phyloP scores from a whole-genome alignment of 106 monocot genomes.

The Dendrobium officinale region DNA sequence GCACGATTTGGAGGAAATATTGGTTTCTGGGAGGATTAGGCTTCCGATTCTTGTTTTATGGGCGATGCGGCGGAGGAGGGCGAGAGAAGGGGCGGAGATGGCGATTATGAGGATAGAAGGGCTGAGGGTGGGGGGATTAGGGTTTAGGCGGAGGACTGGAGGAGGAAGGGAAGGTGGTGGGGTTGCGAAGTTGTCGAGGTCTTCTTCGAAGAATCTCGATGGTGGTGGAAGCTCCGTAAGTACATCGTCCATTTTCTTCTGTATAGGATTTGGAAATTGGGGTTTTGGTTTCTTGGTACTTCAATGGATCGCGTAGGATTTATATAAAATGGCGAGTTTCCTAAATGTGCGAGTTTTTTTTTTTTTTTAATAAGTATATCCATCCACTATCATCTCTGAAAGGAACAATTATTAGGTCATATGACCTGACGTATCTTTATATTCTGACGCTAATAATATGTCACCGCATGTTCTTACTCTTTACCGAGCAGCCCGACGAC shows the following conservation, averaged over 20 bases:
- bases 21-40: conserved; percentile 52
- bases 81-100: conserved; percentile 37
- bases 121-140: conserved; percentile 4
- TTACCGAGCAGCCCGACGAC: too few relatives aligned
- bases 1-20: conserved; percentile 31
- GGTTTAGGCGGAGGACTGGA: conserved; percentile 46
- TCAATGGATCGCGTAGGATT: too few relatives aligned
- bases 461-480: too few relatives aligned
- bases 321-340: too few relatives aligned
- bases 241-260: conserved; percentile 2
- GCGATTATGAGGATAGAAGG: conserved; percentile 31
- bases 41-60: conserved; percentile 38
- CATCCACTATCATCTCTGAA: too few relatives aligned
- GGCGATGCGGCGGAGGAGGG: conserved; percentile 29
- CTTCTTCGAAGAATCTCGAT: conserved; percentile 13
- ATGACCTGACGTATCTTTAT: too few relatives aligned
- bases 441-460: too few relatives aligned
- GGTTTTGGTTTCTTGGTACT: too few relatives aligned
- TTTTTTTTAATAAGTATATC: too few relatives aligned
- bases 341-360: too few relatives aligned
- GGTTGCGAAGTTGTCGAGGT: conserved; percentile 35
- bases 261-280: too few relatives aligned
- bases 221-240: conserved; percentile 6
- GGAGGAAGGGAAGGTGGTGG: conserved; percentile 37
- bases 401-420: too few relatives aligned